Base-by-base conservation (phyloP, 345 rosid species). In the Kandelia obovata region DNA sequence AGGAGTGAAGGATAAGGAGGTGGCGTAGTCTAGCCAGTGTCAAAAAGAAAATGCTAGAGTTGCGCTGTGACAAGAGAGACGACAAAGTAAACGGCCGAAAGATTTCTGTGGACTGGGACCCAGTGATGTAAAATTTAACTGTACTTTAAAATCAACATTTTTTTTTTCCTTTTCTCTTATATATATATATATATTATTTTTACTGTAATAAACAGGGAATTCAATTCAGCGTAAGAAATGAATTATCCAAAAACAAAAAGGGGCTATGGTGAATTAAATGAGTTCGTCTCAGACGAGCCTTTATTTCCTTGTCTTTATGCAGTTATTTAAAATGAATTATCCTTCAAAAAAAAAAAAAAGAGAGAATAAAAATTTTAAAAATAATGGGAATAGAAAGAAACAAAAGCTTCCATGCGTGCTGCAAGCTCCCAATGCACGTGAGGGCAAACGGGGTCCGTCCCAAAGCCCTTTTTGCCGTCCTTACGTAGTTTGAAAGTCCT, bases 391-490 rank as follows among this genome's bases (percentile, higher is more conserved):
- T 21, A 58, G 67, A 61, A 32, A 39, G 37, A 65, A 13, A 79
- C 83, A 77, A 71, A 66, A 76, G 71, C 52, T 64, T 58, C 68
- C 64, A 75, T 49, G 79, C 78, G 73, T 79, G 81, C 79, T 74
- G 70, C 61, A 80, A 68, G 73, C 71, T 69, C 72, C 49, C 77
- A 71, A 65, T 60, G 65, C 77, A 77, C 74, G 76, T 66, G 79
- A 77, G 17, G 79, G 69, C 83, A 71, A 77, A 77, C 79, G 73
- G 81, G 66, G 77, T 66, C 85, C 81, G 83, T 82, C 59, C 23
- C 26, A 43, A 71, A 62, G 9, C 69, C 19, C 68, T 46, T 58
- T 39, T 27, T 68, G 25, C 30, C 15, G 62, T 23, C 49, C 4
- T 15, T 4, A 13, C 5, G 16, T 11, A 10, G 47, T 3, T 11